Conservation (phyloP, 1,139 yeast genomes). For the Yamadazyma songkhlaensis region DNA sequence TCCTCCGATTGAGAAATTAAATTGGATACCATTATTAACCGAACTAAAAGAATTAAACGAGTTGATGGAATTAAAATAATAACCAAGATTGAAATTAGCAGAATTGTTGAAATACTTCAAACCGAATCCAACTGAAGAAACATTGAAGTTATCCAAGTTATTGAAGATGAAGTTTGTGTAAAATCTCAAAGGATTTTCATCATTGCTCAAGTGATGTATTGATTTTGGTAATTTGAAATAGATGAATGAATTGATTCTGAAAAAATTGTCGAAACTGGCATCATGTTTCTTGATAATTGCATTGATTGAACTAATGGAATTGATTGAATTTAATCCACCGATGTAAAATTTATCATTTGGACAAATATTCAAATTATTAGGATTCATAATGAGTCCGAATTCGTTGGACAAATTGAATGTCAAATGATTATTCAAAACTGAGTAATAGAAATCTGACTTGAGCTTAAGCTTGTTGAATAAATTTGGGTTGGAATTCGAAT, state of each 20-base stretch:
- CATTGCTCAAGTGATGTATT: conserved; percentile 8
- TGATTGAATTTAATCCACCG: conserved; percentile 43
- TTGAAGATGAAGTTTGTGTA: conserved; percentile 37
- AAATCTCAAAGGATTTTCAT: conserved; percentile 41
- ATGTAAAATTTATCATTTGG: conserved; percentile 48
- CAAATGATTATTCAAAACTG: conserved; percentile 33
- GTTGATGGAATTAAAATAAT: conserved; percentile 26
- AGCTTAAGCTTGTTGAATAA: conserved; percentile 27
- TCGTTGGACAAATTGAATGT: conserved; percentile 20
- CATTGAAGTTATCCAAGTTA: conserved; percentile 27
- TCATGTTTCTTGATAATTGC: conserved; percentile 36
- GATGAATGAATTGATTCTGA: conserved; percentile 35
- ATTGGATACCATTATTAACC: conserved; percentile 48
- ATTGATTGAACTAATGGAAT: conserved; percentile 48
- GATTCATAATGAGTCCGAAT: conserved; percentile 35
- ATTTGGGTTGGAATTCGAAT: conserved; percentile 5
- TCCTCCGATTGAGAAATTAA: conserved; percentile 46
- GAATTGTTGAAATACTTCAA: conserved; percentile 39
- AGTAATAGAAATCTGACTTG: conserved; percentile 32
- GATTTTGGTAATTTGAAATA: conserved; percentile 17
- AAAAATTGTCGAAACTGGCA: conserved; percentile 24
- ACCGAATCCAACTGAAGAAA: conserved; percentile 40
- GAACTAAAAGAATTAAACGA: conserved; percentile 19
- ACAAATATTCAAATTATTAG: conserved; percentile 28
- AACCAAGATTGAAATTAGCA: conserved; percentile 49